Conservation (phyloP, 345 rosid genomes). For the Camelina laxa region DNA sequence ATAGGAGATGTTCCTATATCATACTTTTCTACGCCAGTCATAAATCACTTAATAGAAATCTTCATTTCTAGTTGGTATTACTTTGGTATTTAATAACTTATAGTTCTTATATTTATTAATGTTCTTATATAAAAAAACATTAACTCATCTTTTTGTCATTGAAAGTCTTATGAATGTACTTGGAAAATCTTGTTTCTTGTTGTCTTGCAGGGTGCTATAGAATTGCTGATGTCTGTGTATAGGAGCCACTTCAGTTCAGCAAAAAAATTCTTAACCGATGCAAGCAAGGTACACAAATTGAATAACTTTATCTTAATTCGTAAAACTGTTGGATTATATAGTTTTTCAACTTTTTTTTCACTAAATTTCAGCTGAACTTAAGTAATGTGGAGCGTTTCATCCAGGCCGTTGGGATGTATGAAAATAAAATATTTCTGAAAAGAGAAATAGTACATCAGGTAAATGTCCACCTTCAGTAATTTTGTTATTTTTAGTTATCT, state of each 20-base stretch:
- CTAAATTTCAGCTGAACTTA: slow-evolving; percentile 67
- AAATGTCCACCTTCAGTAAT: slow-evolving; percentile 18
- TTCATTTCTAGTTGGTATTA: slow-evolving; percentile 2
- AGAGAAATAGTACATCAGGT: slow-evolving; percentile 82
- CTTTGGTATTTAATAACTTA: neutral
- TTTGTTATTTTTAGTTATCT: slow-evolving; percentile 4
- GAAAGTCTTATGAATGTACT: slow-evolving; percentile 10
- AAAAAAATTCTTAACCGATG: slow-evolving; percentile 75
- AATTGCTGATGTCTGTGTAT: slow-evolving; percentile 81
- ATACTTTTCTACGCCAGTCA: neutral
- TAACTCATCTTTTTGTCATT: slow-evolving; percentile 24
- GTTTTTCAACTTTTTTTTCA: neutral
- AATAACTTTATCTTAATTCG: slow-evolving; percentile 20
- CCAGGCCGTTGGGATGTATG: slow-evolving; percentile 85
- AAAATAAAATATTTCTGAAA: slow-evolving; percentile 84
- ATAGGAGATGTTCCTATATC: neutral
- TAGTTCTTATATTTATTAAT: too few relatives aligned
- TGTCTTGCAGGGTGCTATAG: slow-evolving; percentile 82
- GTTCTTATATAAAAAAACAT: neutral
- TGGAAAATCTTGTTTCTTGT: slow-evolving; percentile 11
- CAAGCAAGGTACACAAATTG: slow-evolving; percentile 67
- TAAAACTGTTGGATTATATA: slow-evolving; percentile 1
- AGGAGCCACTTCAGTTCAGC: slow-evolving; percentile 71
- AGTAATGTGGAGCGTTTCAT: slow-evolving; percentile 80
- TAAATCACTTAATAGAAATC: neutral